phyloP scores from a whole-genome alignment of 1,284 basidiomycete genomes.

The Sanghuangporus baumii region DNA sequence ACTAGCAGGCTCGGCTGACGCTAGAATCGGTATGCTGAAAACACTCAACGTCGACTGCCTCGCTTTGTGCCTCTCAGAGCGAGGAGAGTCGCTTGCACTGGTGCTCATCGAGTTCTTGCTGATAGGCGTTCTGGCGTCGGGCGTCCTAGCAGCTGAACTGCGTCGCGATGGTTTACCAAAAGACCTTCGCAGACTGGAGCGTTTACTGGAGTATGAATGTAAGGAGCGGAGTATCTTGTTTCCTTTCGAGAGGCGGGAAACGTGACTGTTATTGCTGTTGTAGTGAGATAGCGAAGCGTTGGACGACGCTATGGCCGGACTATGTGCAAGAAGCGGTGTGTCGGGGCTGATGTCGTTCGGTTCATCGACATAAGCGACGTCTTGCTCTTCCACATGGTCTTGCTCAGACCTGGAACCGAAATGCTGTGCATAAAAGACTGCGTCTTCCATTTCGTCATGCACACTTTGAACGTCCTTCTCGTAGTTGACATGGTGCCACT shows the following conservation, averaged over 20 bases:
- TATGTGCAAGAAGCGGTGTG: constrained; percentile 9
- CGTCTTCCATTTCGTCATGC: background rate
- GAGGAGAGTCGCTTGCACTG: background rate
- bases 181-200: constrained; percentile 4
- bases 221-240: constrained; percentile 14
- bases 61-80: background rate
- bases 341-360: background rate
- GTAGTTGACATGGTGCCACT: background rate
- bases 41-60: background rate
- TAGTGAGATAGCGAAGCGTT: constrained; percentile 5
- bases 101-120: constrained; percentile 2
- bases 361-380: background rate
- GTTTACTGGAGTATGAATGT: constrained; percentile 7
- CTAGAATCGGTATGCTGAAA: background rate
- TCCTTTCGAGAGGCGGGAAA: background rate
- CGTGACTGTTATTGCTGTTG: background rate
- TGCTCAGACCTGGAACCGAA: constrained; percentile 1
- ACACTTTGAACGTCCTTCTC: background rate
- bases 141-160: background rate
- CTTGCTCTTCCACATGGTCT: background rate
- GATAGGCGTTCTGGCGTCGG: background rate
- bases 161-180: constrained; percentile 3
- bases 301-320: constrained; percentile 12
- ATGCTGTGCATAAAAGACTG: constrained; percentile 10
- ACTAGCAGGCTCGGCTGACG: background rate